Evolutionary conservation across 805 yeast species (phyloP).

Genomic region (Spathaspora arborariae): DNA sequence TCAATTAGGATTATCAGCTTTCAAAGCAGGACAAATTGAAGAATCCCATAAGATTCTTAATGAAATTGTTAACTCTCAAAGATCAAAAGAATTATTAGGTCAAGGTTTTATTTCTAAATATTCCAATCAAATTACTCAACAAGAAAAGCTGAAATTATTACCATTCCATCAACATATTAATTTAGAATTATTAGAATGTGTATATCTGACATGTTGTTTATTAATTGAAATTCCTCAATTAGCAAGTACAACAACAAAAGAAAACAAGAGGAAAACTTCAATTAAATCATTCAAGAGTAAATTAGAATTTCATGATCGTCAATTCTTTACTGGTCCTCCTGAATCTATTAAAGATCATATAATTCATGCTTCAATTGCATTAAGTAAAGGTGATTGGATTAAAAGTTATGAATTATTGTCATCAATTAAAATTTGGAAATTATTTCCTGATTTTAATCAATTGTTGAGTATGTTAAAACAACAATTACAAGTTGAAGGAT

Average conservation of each 20-base stretch:
- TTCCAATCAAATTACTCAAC: constrained; percentile 49
- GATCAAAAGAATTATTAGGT: constrained; percentile 89
- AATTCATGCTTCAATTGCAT: constrained; percentile 85
- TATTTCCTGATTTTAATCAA: constrained; percentile 65
- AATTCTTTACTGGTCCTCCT: constrained; percentile 95
- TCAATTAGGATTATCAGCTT: constrained; percentile 93
- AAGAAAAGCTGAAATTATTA: constrained; percentile 75
- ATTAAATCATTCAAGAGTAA: constrained; percentile 87
- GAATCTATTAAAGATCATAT: constrained; percentile 93
- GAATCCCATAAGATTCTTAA: constrained; percentile 85
- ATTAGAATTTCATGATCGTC: constrained; percentile 90
- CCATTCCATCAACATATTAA: constrained; percentile 99
- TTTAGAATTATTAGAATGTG: constrained; percentile 90
- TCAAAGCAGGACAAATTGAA: constrained; percentile 79
- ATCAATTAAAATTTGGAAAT: constrained; percentile 81
- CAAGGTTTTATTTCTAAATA: constrained; percentile 78
- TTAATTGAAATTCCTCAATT: constrained; percentile 88
- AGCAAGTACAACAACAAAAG: constrained; percentile 50
- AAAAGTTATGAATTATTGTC: constrained; percentile 67
- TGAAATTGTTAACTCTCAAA: constrained; percentile 81
- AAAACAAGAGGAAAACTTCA: constrained; percentile 50
- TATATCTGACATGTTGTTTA: constrained; percentile 84
- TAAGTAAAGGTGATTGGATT: constrained; percentile 88
- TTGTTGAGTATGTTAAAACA: constrained; percentile 69
- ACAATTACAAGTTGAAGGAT: constrained; percentile 84